A percentile compares a stretch with the other conserved stretches of the same genome.
Conservation (phyloP, 2,329 filamentous ascomycete species). For the Ilyonectria sp. region DNA sequence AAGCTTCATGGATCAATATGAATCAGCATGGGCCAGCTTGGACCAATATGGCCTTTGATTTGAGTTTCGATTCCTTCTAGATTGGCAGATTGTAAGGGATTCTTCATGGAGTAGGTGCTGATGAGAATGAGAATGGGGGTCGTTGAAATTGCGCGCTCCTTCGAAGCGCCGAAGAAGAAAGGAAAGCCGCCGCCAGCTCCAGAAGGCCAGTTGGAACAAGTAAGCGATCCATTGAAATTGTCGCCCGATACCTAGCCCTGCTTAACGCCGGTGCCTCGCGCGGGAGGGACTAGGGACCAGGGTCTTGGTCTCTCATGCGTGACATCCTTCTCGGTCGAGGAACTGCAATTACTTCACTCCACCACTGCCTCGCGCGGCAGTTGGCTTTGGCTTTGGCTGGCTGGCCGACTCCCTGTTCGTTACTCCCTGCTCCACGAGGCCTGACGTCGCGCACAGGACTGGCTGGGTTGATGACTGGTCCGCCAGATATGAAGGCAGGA, state of each 20-base stretch:
- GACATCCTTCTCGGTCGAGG: constrained; percentile 25
- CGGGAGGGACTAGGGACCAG: constrained; percentile 15
- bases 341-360: constrained; percentile 21
- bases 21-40: constrained; percentile 11
- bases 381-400: constrained; percentile 20
- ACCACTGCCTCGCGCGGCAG: constrained; percentile 28
- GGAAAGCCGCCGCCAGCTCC: constrained; percentile 20
- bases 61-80: constrained; percentile 6
- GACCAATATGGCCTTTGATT: constrained; percentile 10
- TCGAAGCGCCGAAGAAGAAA: constrained; percentile 32
- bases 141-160: constrained; percentile 26
- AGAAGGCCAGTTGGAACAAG: constrained; percentile 15
- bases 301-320: constrained; percentile 33
- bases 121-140: constrained; percentile 13
- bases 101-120: constrained; percentile 16
- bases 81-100: constrained; percentile 7
- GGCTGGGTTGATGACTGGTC: neutral
- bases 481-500: neutral
- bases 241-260: constrained; percentile 31
- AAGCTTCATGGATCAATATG: neutral
- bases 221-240: constrained; percentile 28
- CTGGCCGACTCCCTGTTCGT: constrained; percentile 7
- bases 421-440: constrained; percentile 22
- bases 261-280: constrained; percentile 35
- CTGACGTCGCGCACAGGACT: constrained; percentile 17